phyloP scores from a whole-genome alignment of 225 moss, liverwort and hornwort genomes.

The Physcomitrium patens region DNA sequence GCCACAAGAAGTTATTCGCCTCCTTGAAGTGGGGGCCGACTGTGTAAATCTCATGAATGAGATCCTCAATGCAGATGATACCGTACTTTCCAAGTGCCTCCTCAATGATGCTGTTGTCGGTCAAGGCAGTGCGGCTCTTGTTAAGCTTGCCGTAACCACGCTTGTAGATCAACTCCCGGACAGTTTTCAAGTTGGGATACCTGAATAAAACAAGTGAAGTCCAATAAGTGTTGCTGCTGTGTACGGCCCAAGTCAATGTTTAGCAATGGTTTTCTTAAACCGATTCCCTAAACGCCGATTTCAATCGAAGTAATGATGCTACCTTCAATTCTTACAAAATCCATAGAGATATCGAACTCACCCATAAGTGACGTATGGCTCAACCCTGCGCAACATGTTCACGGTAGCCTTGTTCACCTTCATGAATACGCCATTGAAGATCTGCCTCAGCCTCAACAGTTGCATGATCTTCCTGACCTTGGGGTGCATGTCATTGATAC shows the following conservation, averaged over 20 bases:
- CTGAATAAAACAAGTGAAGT: not conserved
- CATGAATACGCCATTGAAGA: conserved; percentile 95
- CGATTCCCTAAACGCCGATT: too few species aligned
- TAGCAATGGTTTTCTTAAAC: too few species aligned
- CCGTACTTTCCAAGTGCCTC: conserved; percentile 56
- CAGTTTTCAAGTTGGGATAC: conserved; percentile 61
- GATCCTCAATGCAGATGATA: conserved; percentile 73
- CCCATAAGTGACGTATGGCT: conserved; percentile 92
- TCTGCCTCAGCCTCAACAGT: conserved; percentile 74
- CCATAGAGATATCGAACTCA: conserved; percentile 1
- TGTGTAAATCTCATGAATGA: conserved; percentile 72
- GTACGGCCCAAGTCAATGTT: not conserved
- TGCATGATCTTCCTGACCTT: conserved; percentile 85
- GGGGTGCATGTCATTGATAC: conserved; percentile 86
- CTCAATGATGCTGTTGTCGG: conserved; percentile 57
- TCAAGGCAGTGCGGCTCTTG: conserved; percentile 60
- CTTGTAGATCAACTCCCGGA: conserved; percentile 77
- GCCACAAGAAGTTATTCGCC: conserved; percentile 77
- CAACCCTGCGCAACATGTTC: conserved; percentile 87
- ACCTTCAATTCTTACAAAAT: too few species aligned
- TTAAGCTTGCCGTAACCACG: conserved; percentile 74
- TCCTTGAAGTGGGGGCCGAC: conserved; percentile 76
- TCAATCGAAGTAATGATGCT: too few species aligned
- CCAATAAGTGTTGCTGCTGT: not conserved
- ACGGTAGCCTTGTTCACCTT: conserved; percentile 94